phyloP scores from a whole-genome alignment of 2,329 filamentous ascomycete species.

The Aspergillus sergii region DNA sequence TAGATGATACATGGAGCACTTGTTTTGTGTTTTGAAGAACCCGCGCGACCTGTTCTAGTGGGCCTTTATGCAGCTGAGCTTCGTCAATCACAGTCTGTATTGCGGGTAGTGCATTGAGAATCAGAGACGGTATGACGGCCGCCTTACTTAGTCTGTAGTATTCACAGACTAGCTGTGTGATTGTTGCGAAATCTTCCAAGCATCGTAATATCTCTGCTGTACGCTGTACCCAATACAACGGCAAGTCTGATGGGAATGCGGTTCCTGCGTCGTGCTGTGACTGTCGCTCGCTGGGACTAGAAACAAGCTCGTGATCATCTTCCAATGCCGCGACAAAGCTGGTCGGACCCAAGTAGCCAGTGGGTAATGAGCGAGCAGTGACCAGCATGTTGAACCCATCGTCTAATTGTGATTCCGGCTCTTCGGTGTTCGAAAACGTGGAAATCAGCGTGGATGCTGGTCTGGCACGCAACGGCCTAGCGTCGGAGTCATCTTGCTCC shows the following conservation, averaged over 20 bases:
- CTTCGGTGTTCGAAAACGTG: not conserved
- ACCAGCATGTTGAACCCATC: slow-evolving; percentile 6
- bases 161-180: slow-evolving; percentile 24
- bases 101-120: slow-evolving; percentile 34
- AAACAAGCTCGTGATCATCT: slow-evolving; percentile 24
- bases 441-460: not conserved
- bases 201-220: slow-evolving; percentile 19
- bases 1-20: slow-evolving; percentile 23
- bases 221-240: slow-evolving; percentile 26
- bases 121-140: slow-evolving; percentile 38
- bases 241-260: slow-evolving; percentile 15
- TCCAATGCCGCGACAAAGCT: slow-evolving; percentile 35
- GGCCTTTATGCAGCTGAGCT: slow-evolving; percentile 14
- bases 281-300: slow-evolving; percentile 5
- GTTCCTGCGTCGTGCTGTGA: slow-evolving; percentile 1
- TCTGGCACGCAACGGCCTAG: not conserved
- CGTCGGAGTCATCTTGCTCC: not conserved
- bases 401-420: not conserved
- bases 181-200: slow-evolving; percentile 19
- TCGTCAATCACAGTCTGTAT: slow-evolving; percentile 21
- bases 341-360: slow-evolving; percentile 38
- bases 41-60: slow-evolving; percentile 4
- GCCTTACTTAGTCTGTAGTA: slow-evolving; percentile 32
- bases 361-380: slow-evolving; percentile 20
- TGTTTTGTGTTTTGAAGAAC: slow-evolving; percentile 33